A percentile compares a stretch with the other conserved stretches of the same genome.
phyloP scores from a whole-genome alignment of 1,284 basidiomycete genomes.

The Anthracocystis panici-leucophaei region DNA sequence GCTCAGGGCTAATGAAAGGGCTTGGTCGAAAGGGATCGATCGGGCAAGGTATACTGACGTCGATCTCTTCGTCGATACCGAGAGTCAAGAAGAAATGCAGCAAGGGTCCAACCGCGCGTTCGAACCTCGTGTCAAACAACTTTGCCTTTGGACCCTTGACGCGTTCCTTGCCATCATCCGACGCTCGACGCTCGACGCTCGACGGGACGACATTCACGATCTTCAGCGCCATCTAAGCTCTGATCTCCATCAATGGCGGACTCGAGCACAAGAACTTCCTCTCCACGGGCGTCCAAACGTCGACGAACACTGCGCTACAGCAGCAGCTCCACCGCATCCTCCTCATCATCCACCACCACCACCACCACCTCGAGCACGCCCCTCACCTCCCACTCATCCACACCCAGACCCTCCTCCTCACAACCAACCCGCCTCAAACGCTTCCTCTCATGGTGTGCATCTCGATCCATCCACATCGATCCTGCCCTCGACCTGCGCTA shows the following conservation, averaged over 20 bases:
- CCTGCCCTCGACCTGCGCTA: slow-evolving; percentile 25
- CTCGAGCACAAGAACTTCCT: background rate
- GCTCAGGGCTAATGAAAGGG: no score
- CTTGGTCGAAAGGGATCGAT: background rate
- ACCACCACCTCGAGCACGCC: slow-evolving; percentile 6
- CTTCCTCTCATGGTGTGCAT: slow-evolving; percentile 31
- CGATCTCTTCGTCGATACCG: no score
- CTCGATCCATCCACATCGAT: slow-evolving; percentile 13
- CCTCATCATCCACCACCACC: background rate
- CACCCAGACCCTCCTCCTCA: background rate
- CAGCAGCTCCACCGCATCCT: slow-evolving; percentile 2
- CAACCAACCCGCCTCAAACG: slow-evolving; percentile 1
- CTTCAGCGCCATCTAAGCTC: background rate
- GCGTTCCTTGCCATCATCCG: slow-evolving; percentile 8
- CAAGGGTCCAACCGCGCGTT: slow-evolving; percentile 12
- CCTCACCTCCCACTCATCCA: slow-evolving; percentile 17
- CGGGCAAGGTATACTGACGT: background rate
- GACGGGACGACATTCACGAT: slow-evolving; percentile 3
- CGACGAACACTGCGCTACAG: background rate
- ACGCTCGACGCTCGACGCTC: background rate
- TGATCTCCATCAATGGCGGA: background rate
- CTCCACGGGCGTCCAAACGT: slow-evolving; percentile 6
- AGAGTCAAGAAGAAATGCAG: background rate
- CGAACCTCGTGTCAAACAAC: no score
- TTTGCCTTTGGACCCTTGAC: slow-evolving; percentile 22